phyloP scores from a whole-genome alignment of 208 protist species.

The Acanthamoeba castellanii region DNA sequence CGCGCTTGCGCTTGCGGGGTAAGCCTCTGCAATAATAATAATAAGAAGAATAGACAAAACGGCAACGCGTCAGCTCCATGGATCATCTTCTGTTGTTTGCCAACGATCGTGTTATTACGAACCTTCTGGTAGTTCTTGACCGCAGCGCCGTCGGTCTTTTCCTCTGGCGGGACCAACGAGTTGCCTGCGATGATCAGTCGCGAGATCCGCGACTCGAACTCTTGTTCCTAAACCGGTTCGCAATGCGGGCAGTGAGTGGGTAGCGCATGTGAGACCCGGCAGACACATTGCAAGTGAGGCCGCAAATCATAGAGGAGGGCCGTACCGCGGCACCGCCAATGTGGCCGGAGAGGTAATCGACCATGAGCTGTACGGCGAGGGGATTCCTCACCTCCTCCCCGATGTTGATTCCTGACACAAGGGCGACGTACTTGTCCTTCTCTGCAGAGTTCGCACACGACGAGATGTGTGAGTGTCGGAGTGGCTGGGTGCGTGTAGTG shows the following conservation, averaged over 20 bases:
- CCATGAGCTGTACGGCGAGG: conserved; percentile 68
- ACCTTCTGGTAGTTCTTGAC: conserved; percentile 66
- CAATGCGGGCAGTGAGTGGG: neutral
- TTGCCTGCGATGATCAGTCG: conserved; percentile 81
- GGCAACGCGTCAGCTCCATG: neutral
- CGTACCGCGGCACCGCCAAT: conserved; percentile 28
- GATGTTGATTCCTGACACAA: conserved; percentile 73
- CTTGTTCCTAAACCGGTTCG: conserved; percentile 62
- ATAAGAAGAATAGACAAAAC: neutral
- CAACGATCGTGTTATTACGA: neutral
- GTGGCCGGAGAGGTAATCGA: conserved; percentile 77
- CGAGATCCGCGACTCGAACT: conserved; percentile 66
- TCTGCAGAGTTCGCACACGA: neutral
- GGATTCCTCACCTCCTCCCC: conserved; percentile 65
- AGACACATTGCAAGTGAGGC: too few species aligned
- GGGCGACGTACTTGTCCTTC: conserved; percentile 74
- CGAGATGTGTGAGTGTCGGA: neutral
- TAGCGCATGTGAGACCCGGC: neutral
- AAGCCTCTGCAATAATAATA: neutral
- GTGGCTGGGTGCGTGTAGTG: neutral
- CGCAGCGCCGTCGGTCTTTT: conserved; percentile 43
- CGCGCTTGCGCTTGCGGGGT: conserved; percentile 48
- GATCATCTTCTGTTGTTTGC: neutral
- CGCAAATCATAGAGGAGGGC: neutral
- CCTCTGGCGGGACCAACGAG: conserved; percentile 74